These are phyloP conservation scores for Metarhizium brunneum DNA, from an alignment of 2,329 filamentous ascomycete genomes.

Conservation along the genomic window DNA sequence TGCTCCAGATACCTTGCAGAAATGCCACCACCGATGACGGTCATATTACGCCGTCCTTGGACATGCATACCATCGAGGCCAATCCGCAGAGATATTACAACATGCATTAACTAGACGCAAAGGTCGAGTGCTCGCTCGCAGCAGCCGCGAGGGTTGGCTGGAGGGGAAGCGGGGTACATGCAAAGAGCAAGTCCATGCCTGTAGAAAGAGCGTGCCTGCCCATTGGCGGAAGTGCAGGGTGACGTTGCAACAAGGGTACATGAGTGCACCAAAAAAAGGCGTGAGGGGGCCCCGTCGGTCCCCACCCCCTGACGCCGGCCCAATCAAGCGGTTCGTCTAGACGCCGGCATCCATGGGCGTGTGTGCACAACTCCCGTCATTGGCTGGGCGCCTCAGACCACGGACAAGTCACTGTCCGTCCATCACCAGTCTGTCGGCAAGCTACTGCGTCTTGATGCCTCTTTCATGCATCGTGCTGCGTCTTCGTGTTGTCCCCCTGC, in stretches of 20 bases:
- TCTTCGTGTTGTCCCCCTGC: neutral
- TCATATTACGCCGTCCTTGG: neutral
- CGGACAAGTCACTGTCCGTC: neutral
- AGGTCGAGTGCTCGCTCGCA: too few relatives aligned
- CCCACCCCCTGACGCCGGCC: conserved; percentile 2
- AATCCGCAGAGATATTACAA: neutral
- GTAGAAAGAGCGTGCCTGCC: neutral
- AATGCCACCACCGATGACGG: neutral
- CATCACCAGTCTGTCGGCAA: neutral
- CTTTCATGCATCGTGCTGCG: neutral
- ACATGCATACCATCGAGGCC: neutral
- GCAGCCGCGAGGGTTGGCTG: too few relatives aligned
- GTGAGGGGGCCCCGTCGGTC: neutral
- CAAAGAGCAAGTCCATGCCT: too few relatives aligned
- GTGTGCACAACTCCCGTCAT: neutral
- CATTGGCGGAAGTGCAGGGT: neutral
- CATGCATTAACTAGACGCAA: neutral
- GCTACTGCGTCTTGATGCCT: neutral
- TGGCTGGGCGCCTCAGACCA: conserved; percentile 3
- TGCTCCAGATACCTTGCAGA: neutral
- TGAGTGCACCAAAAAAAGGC: too few relatives aligned
- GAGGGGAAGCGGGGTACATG: too few relatives aligned
- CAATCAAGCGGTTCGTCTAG: conserved; percentile 14
- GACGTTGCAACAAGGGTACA: neutral
- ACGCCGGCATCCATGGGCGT: conserved; percentile 11